Evolutionary conservation across 352 stramenopile species (phyloP).

Genomic region (Phytophthora pseudosyringae): DNA sequence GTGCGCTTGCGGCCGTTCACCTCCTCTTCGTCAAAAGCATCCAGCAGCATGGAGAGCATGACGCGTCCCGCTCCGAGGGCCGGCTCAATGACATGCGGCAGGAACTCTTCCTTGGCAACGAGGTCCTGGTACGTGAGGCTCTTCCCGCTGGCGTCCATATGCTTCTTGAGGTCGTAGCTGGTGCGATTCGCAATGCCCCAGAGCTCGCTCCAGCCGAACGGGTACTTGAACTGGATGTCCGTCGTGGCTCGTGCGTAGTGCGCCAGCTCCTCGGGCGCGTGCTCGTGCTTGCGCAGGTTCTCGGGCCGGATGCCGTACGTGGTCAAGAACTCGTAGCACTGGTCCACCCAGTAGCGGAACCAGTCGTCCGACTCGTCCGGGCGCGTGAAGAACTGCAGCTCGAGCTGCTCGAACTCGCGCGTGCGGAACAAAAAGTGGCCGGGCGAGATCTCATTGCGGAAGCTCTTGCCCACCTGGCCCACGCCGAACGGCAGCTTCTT

Average conservation of each 20-base stretch:
- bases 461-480: slow-evolving; percentile 98
- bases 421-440: slow-evolving; percentile 97
- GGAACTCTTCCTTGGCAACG: slow-evolving; percentile 85
- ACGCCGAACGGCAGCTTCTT: slow-evolving; percentile 96
- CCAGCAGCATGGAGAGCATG: slow-evolving; percentile 94
- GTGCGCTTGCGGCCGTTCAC: slow-evolving; percentile 79
- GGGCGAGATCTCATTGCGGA: slow-evolving; percentile 98
- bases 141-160: slow-evolving; percentile 94
- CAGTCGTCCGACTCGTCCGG: slow-evolving; percentile 77
- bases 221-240: slow-evolving; percentile 98
- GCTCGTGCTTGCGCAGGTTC: slow-evolving; percentile 93
- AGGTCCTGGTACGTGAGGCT: slow-evolving; percentile 77
- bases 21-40: slow-evolving; percentile 96
- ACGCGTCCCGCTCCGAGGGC: slow-evolving; percentile 91
- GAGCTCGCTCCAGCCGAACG: slow-evolving; percentile 96
- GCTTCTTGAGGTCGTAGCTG: slow-evolving; percentile 96
- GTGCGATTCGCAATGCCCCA: slow-evolving; percentile 97
- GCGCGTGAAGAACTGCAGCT: slow-evolving; percentile 90
- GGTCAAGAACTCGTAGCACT: slow-evolving; percentile 91
- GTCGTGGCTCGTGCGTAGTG: slow-evolving; percentile 97
- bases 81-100: slow-evolving; percentile 96
- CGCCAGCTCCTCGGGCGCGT: slow-evolving; percentile 93
- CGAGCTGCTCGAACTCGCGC: slow-evolving; percentile 98
- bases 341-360: slow-evolving; percentile 93
- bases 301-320: slow-evolving; percentile 90